Evolutionary conservation across 2,329 filamentous ascomycete genomes (phyloP).

Genomic region (Erysiphe pulchra): DNA sequence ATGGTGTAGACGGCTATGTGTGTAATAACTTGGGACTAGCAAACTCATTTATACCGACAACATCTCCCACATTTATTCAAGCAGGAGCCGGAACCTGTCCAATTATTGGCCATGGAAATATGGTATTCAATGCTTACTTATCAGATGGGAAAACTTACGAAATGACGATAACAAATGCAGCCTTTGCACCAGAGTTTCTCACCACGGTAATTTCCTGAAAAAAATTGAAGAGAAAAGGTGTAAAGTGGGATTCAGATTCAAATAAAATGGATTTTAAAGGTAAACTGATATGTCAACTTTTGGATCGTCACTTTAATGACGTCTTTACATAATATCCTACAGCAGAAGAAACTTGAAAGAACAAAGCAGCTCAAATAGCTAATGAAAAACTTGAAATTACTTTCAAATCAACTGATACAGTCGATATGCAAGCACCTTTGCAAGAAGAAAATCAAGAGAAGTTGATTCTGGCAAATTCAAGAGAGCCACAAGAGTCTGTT

Average conservation of each 20-base stretch:
- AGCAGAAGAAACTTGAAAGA: too few relatives aligned
- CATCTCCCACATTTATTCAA: neutral
- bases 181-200: neutral
- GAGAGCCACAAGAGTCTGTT: neutral
- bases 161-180: neutral
- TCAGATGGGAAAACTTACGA: neutral
- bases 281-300: neutral
- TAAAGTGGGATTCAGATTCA: neutral
- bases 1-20: neutral
- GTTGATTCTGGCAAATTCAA: neutral
- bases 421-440: too few relatives aligned
- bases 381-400: too few relatives aligned
- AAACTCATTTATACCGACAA: neutral
- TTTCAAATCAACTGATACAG: neutral
- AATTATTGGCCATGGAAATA: neutral
- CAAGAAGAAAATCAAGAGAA: neutral
- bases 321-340: neutral
- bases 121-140: neutral
- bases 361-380: neutral
- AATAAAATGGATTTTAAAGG: neutral
- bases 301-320: neutral
- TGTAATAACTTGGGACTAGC: neutral
- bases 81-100: neutral
- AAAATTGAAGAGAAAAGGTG: neutral
- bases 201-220: neutral